A percentile compares a stretch with the other conserved stretches of the same genome.
Evolutionary conservation across 371 early-diverging fungal species (phyloP).

Genomic region (Apophysomyces sp.): DNA sequence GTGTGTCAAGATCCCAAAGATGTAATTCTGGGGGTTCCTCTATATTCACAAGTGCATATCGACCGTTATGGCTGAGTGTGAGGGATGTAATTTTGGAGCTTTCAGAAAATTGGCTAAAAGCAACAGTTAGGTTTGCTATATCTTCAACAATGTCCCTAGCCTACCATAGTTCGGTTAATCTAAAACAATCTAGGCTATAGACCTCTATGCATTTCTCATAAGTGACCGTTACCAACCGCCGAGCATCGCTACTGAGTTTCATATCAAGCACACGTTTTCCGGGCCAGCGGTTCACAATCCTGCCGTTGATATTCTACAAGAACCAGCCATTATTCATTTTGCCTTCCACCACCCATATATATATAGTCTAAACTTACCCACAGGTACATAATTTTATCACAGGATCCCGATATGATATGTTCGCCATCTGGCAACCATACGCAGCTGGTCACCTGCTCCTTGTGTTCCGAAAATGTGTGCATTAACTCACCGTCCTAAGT

Average conservation of each 20-base stretch:
- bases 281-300: conserved; percentile 59
- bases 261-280: conserved; percentile 73
- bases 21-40: conserved; percentile 54
- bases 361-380: conserved; percentile 46
- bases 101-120: conserved; percentile 60
- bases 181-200: conserved; percentile 60
- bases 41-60: conserved; percentile 66
- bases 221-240: conserved; percentile 60
- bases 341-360: neutral
- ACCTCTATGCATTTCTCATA: conserved; percentile 64
- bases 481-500: conserved; percentile 7
- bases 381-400: conserved; percentile 65
- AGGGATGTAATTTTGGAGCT: conserved; percentile 66
- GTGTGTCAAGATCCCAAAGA: conserved; percentile 75
- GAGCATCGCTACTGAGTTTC: conserved; percentile 64
- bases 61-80: conserved; percentile 61
- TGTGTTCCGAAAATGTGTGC: conserved; percentile 49
- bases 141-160: neutral
- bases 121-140: neutral
- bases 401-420: conserved; percentile 56
- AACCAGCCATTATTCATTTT: neutral
- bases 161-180: conserved; percentile 44
- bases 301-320: conserved; percentile 53
- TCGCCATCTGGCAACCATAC: conserved; percentile 71
- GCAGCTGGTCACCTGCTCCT: conserved; percentile 64